Evolutionary conservation across 2,329 filamentous ascomycete genomes (phyloP).

Genomic region (Phoma herbarum): DNA sequence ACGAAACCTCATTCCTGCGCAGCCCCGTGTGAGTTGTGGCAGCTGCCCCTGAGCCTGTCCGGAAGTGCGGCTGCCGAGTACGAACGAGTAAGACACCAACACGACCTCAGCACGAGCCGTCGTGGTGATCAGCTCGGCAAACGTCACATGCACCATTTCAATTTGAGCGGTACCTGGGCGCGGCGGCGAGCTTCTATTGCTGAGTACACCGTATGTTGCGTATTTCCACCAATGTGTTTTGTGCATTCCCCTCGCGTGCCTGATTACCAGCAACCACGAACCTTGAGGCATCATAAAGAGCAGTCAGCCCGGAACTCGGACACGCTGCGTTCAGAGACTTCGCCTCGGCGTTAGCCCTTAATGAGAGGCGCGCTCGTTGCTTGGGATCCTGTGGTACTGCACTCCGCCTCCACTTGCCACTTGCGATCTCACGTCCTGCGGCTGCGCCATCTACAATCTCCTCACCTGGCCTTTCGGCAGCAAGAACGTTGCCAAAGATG

Average conservation of each 20-base stretch:
- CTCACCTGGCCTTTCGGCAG: not conserved
- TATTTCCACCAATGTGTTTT: too few relatives aligned
- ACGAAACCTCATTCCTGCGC: slow-evolving; percentile 6
- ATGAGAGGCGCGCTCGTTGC: not conserved
- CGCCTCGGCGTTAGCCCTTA: too few relatives aligned
- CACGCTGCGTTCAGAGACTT: too few relatives aligned
- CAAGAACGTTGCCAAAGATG: not conserved
- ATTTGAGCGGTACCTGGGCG: not conserved
- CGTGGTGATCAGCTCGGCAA: slow-evolving; percentile 7
- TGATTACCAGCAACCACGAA: not conserved
- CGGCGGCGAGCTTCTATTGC: not conserved
- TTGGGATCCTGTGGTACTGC: not conserved
- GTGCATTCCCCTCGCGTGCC: not conserved
- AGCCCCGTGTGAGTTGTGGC: slow-evolving; percentile 1
- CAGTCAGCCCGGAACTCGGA: too few relatives aligned
- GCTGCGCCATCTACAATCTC: not conserved
- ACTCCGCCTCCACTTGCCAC: not conserved
- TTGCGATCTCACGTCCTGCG: too few relatives aligned
- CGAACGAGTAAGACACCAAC: slow-evolving; percentile 17
- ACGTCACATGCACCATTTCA: slow-evolving; percentile 3
- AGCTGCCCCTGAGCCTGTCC: slow-evolving; percentile 12
- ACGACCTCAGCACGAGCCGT: slow-evolving; percentile 1
- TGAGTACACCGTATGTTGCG: too few relatives aligned
- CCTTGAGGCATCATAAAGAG: too few relatives aligned
- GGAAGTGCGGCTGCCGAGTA: slow-evolving; percentile 17